phyloP scores from a whole-genome alignment of 2,329 filamentous ascomycete species.

The Bisporella sp. region DNA sequence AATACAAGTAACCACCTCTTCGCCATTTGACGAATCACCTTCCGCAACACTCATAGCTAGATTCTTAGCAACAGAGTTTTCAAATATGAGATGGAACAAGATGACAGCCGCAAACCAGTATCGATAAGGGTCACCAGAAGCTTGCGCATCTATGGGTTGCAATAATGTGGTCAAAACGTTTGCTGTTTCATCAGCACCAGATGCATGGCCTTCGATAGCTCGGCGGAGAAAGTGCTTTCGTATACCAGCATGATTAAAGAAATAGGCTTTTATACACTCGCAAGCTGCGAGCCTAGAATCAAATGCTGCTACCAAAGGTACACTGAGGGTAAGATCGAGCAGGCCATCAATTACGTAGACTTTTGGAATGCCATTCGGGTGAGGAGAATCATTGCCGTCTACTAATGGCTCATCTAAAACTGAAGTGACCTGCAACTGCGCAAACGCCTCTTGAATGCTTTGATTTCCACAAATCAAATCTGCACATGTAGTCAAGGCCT shows the following conservation, averaged over 20 bases:
- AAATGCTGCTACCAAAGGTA: slow-evolving; percentile 60
- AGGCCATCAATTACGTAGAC: slow-evolving; percentile 93
- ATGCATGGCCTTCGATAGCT: slow-evolving; percentile 80
- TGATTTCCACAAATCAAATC: slow-evolving; percentile 81
- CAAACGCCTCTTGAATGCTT: slow-evolving; percentile 79
- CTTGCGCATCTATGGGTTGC: slow-evolving; percentile 51
- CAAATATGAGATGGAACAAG: slow-evolving; percentile 77
- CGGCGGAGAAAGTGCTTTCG: slow-evolving; percentile 78
- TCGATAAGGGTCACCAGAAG: slow-evolving; percentile 74
- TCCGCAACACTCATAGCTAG: slow-evolving; percentile 78
- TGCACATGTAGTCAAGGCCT: slow-evolving; percentile 78
- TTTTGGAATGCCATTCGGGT: slow-evolving; percentile 44
- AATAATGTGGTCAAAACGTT: slow-evolving; percentile 85
- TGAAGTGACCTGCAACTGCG: slow-evolving; percentile 70
- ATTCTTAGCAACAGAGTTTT: slow-evolving; percentile 72
- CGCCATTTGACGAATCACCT: slow-evolving; percentile 80
- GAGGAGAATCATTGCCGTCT: slow-evolving; percentile 31
- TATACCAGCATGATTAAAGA: slow-evolving; percentile 73
- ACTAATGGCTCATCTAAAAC: slow-evolving; percentile 37
- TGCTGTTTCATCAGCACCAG: slow-evolving; percentile 71
- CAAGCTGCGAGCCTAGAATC: slow-evolving; percentile 79
- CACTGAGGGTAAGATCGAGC: slow-evolving; percentile 70
- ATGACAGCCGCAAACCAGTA: slow-evolving; percentile 86
- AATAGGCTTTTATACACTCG: slow-evolving; percentile 89
- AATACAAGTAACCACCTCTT: slow-evolving; percentile 92